Evolutionary conservation across 2,329 filamentous ascomycete species (phyloP), one percentile per base, ranked within the genome.

Genomic region (Boeremia exigua): DNA sequence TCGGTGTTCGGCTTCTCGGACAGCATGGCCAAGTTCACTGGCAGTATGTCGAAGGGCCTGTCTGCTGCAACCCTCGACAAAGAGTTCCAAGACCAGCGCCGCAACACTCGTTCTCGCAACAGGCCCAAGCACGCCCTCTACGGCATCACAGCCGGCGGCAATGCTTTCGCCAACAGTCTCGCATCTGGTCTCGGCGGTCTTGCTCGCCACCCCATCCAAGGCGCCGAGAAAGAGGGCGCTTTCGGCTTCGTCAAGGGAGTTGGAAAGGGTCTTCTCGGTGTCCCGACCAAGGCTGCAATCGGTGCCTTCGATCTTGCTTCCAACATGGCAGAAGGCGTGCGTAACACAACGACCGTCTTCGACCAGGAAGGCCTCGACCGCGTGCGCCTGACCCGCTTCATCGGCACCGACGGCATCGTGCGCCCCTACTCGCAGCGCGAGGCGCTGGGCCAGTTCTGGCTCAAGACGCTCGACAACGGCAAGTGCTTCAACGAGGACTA

Each of bases 401-500:
- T 99, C 58, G 91, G 92, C 14, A 86, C 88, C 37, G 94, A 99
- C 73, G 95, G 95, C 36, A 91, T 99, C 57, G 93, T 99, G 30
- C 89, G 94, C 3, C 93, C 95, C 0, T 99, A 96, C 81, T 93
- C 88, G 52, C 91, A 96, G 72, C 91, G 95, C 42, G 95, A 99
- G 80, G 93, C 95, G 0, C 86, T 99, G 3, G 95, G 95, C 0
- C 95, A 99, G 75, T 97, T 92, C 81, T 99, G 95, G 96, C 87
- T 99, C 62, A 99, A 99, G 82, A 96, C 96, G 56, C 87, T 96
- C 10, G 95, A 99, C 77, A 95, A 97, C 62, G 95, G 95, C 59
- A 95, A 93, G 75, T 98, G 94, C 81, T 99, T 99, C 84, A 89
- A 96, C 78, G 95, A 99, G 77, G 86, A 92, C 72, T 99, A 99